A percentile compares a stretch with the other conserved stretches of the same genome.
Conservation (phyloP, 176 grass and related monocot genomes). For the Oryza punctata region DNA sequence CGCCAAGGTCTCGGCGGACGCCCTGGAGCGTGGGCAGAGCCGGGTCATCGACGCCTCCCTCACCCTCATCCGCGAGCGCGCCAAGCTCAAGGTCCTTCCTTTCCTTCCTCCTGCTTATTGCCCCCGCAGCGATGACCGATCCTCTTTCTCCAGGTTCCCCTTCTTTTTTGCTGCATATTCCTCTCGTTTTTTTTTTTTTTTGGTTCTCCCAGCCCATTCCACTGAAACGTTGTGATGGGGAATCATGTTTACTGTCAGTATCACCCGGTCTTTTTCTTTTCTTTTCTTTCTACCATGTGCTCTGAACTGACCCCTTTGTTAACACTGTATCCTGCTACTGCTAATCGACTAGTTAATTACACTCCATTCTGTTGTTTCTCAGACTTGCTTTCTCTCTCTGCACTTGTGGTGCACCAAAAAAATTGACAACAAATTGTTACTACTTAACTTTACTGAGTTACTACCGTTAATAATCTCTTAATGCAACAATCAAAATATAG, state of each 20-base stretch:
- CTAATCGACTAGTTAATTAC: background rate
- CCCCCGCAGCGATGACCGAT: too few relatives aligned
- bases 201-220: background rate
- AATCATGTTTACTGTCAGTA: background rate
- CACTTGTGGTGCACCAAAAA: background rate
- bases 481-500: too few relatives aligned
- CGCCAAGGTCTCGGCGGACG: slow-evolving; percentile 58
- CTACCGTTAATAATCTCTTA: background rate
- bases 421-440: too few relatives aligned
- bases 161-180: slow-evolving; percentile 1
- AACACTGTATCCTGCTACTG: background rate
- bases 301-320: background rate
- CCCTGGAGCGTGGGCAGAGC: slow-evolving; percentile 76
- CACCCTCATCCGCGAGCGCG: slow-evolving; percentile 94
- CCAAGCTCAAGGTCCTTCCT: slow-evolving; percentile 83
- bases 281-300: background rate
- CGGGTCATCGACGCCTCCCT: slow-evolving; percentile 97
- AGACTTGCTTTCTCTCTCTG: background rate
- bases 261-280: background rate
- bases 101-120: background rate
- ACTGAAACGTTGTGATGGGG: background rate
- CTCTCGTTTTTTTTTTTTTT: background rate
- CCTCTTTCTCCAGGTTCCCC: background rate
- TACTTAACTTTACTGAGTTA: background rate
- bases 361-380: background rate